Evolutionary conservation across 1,284 basidiomycete species (phyloP).

Genomic region (Trametes sp.): DNA sequence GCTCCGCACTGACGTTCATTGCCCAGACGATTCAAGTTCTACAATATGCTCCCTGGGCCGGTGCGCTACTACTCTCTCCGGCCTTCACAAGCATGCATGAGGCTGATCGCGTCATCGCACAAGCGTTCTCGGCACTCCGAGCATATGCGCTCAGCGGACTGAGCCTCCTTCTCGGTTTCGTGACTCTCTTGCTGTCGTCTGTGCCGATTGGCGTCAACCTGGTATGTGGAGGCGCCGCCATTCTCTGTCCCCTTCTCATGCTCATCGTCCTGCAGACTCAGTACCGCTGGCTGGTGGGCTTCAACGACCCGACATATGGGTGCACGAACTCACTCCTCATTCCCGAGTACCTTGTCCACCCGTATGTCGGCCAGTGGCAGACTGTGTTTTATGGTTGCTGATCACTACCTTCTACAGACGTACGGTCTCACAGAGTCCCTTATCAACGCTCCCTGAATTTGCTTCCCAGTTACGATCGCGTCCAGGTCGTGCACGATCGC

Average conservation of each 20-base stretch:
- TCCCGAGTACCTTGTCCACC: not conserved
- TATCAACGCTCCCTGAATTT: not conserved
- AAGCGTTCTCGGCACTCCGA: slow-evolving; percentile 4
- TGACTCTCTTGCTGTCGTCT: not conserved
- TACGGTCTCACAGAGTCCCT: not conserved
- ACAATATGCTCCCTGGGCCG: slow-evolving; percentile 6
- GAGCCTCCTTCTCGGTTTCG: not conserved
- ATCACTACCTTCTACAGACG: not conserved
- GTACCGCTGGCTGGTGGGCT: not conserved
- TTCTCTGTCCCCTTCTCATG: not conserved
- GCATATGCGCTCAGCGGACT: not conserved
- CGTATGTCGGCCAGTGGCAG: not conserved
- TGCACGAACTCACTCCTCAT: not conserved
- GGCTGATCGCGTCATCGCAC: too few species aligned
- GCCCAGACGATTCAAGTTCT: not conserved
- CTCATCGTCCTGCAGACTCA: not conserved
- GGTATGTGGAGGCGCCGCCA: not conserved
- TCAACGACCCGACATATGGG: not conserved
- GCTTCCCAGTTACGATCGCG: not conserved
- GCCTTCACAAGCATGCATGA: too few species aligned
- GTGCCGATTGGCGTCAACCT: not conserved
- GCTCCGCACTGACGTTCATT: not conserved
- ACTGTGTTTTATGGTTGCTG: not conserved
- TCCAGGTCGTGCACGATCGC: slow-evolving; percentile 6
- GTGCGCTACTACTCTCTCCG: too few species aligned